These are phyloP conservation scores for Sicyos edulis DNA, from an alignment of 306 rosid species.

Conservation along the genomic window DNA sequence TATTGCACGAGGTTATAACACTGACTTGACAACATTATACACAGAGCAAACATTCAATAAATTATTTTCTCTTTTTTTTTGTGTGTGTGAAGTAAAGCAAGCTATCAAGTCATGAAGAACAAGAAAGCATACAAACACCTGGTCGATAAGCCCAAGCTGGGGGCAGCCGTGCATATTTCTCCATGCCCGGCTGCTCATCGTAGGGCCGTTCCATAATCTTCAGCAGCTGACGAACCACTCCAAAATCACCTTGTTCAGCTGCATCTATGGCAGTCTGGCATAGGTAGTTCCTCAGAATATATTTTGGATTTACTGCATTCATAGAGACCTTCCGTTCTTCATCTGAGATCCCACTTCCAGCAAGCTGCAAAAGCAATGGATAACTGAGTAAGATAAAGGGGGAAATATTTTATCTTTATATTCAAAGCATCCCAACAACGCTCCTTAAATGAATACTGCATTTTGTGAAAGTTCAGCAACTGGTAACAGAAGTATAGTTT, in stretches of 20 bases:
- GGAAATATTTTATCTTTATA: no score
- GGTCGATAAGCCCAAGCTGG: constrained; percentile 99
- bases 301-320: constrained; percentile 84
- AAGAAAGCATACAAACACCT: constrained; percentile 97
- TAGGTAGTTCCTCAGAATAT: constrained; percentile 78
- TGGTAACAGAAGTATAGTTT: no score
- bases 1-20: not conserved
- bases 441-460: no score
- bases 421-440: no score
- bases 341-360: constrained; percentile 61
- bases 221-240: constrained; percentile 69
- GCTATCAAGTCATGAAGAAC: constrained; percentile 65
- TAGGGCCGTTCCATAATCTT: constrained; percentile 78
- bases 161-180: constrained; percentile 92
- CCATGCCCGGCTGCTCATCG: constrained; percentile 98
- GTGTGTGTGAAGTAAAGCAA: not conserved
- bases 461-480: no score
- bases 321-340: constrained; percentile 74
- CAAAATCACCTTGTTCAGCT: constrained; percentile 88
- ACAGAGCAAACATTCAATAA: constrained; percentile 6
- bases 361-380: constrained; percentile 49
- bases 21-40: constrained; percentile 6
- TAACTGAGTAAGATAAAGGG: not conserved
- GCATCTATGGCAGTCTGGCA: constrained; percentile 97
- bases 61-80: not conserved